Percentiles rank a stretch among this genome's conserved stretches.
Evolutionary conservation across 139 green algal species (phyloP).

Genomic region (Spirogloea muscicola): DNA sequence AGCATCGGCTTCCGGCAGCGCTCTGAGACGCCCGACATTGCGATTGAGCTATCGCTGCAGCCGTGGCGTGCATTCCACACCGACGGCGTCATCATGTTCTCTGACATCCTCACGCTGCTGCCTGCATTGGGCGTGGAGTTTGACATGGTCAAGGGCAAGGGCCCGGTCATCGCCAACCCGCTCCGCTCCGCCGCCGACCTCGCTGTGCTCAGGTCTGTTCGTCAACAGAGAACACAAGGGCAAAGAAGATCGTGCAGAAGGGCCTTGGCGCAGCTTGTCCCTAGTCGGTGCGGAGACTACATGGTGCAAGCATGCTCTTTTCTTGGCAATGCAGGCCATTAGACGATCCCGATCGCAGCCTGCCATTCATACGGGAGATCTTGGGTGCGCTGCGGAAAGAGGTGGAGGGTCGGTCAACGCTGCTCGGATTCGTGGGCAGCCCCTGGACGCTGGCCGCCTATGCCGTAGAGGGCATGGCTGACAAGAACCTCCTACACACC

Average conservation of each 20-base stretch:
- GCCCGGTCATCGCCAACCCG: conserved; percentile 74
- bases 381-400: conserved; percentile 72
- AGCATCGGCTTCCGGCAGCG: conserved; percentile 86
- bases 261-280: no score
- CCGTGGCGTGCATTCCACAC: conserved; percentile 87
- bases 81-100: conserved; percentile 99
- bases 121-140: conserved; percentile 96
- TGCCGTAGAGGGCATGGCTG: conserved; percentile 81
- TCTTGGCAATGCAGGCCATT: no score
- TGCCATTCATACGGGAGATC: conserved; percentile 85
- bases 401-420: conserved; percentile 62
- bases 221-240: no score
- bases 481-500: conserved; percentile 71
- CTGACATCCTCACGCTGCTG: conserved; percentile 96
- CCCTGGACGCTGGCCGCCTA: conserved; percentile 98
- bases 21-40: conserved; percentile 93
- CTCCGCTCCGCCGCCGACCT: conserved; percentile 27
- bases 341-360: conserved; percentile 67
- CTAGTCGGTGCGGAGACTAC: no score
- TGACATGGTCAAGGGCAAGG: conserved; percentile 94
- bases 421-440: conserved; percentile 95
- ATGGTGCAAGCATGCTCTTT: no score
- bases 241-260: no score
- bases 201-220: conserved; percentile 2
- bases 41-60: conserved; percentile 91